Base-by-base conservation (phyloP, 2,329 filamentous ascomycete species). In the Aspergillus sp. region DNA sequence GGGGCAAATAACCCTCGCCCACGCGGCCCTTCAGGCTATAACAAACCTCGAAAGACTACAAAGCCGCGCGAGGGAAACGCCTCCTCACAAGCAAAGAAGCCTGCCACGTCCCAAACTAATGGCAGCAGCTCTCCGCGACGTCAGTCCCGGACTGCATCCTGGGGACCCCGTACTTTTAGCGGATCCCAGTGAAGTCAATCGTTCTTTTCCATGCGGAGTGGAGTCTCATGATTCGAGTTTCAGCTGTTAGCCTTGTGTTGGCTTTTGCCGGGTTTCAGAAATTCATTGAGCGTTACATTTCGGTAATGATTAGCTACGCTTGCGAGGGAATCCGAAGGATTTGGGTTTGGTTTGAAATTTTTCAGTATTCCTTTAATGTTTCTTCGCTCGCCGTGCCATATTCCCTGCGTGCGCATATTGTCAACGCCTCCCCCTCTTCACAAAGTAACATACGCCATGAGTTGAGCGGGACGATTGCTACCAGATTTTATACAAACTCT, bases 41-140 rank as follows among this genome's bases (percentile, higher is more conserved):
- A 71, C 61, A 75, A 71, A 27, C 58, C 67, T 63, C 70, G 72
- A 49, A 76, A 71, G 60, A 68, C 65, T 49, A 63, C 65, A 8
- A 77, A 73, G 47, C 61, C 70, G 39, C 69, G 73, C 57, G 74
- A 77, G 52, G 63, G 63, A 13, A 36, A 68, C 32, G 65, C 63
- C 19, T 61, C 58, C 54, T 65, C 62, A 38, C 66, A 61, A 38
- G 52, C 59, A 21, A 76, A 75, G 64, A 75, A 73, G 50, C 51
- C 66, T 52, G 56, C 64, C 30, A 54, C 67, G 41, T 66, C 70
- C 30, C 66, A 72, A 38, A 55, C 44, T 49, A 66, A 66, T 44
- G 65, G 65, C 30, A 62, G 57, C 52, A 63, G 61, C 17, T 66
- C 71, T 47, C 67, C 70, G 17, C 70, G 69, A 52, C 66, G 69